Conservation (phyloP, 176 grass and related monocot genomes). For the Avena sativa region DNA sequence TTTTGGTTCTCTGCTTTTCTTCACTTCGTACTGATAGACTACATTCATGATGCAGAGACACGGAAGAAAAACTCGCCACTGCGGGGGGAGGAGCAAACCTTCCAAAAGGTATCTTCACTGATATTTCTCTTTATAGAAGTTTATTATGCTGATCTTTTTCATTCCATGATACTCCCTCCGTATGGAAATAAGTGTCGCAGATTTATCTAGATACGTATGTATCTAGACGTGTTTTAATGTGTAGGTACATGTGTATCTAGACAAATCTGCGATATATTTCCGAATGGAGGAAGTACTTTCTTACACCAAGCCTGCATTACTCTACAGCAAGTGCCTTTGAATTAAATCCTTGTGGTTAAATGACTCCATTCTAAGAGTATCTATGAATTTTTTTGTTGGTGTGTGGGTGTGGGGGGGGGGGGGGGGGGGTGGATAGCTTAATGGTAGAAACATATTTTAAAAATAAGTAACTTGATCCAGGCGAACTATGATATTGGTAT, state of each 20-base stretch:
- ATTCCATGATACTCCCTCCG: background rate
- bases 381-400: background rate
- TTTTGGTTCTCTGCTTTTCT: constrained; percentile 6
- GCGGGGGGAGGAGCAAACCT: constrained; percentile 49
- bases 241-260: too few relatives aligned
- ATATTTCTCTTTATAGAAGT: constrained; percentile 15
- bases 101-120: constrained; percentile 49
- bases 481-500: constrained; percentile 20
- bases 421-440: background rate
- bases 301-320: background rate
- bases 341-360: constrained; percentile 3
- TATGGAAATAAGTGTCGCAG: too few relatives aligned
- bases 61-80: constrained; percentile 53
- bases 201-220: too few relatives aligned
- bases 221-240: too few relatives aligned
- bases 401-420: background rate
- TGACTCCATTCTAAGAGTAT: background rate
- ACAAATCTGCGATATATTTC: too few relatives aligned
- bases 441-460: background rate
- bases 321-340: background rate
- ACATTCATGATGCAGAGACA: constrained; percentile 51
- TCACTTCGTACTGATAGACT: constrained; percentile 34
- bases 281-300: background rate
- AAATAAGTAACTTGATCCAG: constrained; percentile 30
- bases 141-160: background rate